A percentile compares a stretch with the other conserved stretches of the same genome.
Conservation (phyloP, 1,139 yeast species). For the Sugiyamaella pinicola region DNA sequence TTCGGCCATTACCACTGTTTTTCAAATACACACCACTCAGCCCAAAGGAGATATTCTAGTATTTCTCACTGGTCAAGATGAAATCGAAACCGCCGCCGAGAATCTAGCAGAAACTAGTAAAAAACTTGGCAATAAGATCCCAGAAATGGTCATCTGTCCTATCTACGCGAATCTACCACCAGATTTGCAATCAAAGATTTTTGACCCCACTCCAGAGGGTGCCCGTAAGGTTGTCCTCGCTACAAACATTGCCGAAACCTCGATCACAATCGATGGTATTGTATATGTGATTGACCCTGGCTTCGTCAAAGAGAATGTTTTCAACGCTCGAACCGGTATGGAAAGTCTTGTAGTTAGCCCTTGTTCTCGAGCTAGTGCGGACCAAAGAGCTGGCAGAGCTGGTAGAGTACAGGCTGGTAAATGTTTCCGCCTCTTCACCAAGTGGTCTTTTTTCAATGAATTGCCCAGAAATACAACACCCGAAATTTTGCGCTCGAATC, state of each 20-base stretch:
- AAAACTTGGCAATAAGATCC: constrained; percentile 63
- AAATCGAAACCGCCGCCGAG: constrained; percentile 81
- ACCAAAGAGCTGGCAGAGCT: constrained; percentile 96
- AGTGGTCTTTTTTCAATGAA: constrained; percentile 80
- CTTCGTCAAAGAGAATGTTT: constrained; percentile 83
- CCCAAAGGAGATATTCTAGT: constrained; percentile 86
- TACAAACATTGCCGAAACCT: constrained; percentile 95
- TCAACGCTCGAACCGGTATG: constrained; percentile 83
- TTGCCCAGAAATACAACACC: constrained; percentile 80
- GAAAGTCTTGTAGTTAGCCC: constrained; percentile 83
- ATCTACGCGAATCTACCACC: constrained; percentile 92
- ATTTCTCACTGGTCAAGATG: constrained; percentile 92
- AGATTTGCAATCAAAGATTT: constrained; percentile 76
- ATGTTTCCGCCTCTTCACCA: constrained; percentile 85
- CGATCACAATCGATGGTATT: constrained; percentile 92
- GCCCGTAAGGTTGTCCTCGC: constrained; percentile 88
- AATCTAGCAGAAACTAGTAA: constrained; percentile 63
- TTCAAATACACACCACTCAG: constrained; percentile 77
- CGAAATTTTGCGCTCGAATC: constrained; percentile 81
- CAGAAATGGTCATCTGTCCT: constrained; percentile 74
- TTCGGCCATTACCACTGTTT: constrained; percentile 82
- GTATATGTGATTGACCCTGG: constrained; percentile 91
- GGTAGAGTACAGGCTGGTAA: constrained; percentile 97
- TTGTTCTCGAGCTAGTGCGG: constrained; percentile 92
- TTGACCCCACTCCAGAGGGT: constrained; percentile 82